Evolutionary conservation across 2,329 filamentous ascomycete species (phyloP).

Genomic region (Xylaria sp.): DNA sequence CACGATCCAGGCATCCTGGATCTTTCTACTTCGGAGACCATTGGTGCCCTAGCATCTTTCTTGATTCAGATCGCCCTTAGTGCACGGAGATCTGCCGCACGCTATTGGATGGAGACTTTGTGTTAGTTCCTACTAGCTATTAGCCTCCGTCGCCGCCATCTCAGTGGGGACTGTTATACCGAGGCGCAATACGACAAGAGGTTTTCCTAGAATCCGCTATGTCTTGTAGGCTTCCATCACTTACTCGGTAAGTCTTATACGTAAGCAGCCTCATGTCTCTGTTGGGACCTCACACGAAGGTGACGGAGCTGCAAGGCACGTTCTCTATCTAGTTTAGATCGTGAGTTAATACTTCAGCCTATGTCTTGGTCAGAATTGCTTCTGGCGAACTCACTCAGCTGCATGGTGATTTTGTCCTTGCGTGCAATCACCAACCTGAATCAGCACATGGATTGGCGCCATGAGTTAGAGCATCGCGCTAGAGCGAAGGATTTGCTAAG

Average conservation of each 20-base stretch:
- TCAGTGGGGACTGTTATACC: constrained; percentile 3
- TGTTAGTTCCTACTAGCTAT: constrained; percentile 12
- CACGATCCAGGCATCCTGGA: too few relatives aligned
- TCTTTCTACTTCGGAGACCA: neutral
- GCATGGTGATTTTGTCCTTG: neutral
- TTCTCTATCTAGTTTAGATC: neutral
- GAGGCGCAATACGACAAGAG: neutral
- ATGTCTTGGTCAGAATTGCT: constrained; percentile 9
- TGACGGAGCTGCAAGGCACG: neutral
- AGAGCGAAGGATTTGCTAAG: too few relatives aligned
- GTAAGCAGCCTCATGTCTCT: neutral
- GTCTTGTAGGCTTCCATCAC: neutral
- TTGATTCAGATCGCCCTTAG: constrained; percentile 9
- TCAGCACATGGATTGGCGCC: constrained; percentile 8
- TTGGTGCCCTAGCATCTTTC: neutral
- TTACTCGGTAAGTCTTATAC: neutral
- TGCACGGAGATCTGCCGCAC: neutral
- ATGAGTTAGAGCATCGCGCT: neutral
- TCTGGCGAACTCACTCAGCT: neutral
- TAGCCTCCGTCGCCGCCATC: constrained; percentile 10
- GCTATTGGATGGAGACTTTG: constrained; percentile 12
- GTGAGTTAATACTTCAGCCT: neutral
- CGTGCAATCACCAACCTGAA: neutral
- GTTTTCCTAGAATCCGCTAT: neutral
- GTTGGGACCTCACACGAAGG: neutral